phyloP scores from a whole-genome alignment of 2,329 filamentous ascomycete species.

The Didymellaceae sp. region DNA sequence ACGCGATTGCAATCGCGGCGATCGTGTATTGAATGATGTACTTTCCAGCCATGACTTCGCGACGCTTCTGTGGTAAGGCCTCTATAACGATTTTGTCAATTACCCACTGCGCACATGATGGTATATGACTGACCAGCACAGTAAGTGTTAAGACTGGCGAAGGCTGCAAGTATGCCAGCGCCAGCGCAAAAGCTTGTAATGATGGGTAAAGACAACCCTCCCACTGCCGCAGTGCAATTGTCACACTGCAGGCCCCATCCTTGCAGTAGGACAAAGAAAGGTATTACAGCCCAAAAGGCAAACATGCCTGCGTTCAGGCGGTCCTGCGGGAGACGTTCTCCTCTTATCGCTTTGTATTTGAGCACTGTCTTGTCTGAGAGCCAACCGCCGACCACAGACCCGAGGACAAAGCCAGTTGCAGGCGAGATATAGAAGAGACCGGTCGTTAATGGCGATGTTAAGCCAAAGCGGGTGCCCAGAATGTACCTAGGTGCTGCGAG shows the following conservation, averaged over 20 bases:
- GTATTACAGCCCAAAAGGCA: slow-evolving; percentile 42
- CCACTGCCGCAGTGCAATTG: slow-evolving; percentile 26
- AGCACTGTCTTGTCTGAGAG: slow-evolving; percentile 28
- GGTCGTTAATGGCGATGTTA: slow-evolving; percentile 23
- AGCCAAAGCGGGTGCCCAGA: slow-evolving; percentile 20
- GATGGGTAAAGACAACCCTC: slow-evolving; percentile 45
- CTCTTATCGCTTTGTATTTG: slow-evolving; percentile 19
- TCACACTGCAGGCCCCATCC: slow-evolving; percentile 48
- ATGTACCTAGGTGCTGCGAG: slow-evolving; percentile 27
- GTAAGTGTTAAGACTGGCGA: slow-evolving; percentile 52
- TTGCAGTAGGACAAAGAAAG: slow-evolving; percentile 42
- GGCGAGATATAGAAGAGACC: slow-evolving; percentile 32
- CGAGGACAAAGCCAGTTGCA: slow-evolving; percentile 26
- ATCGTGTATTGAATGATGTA: slow-evolving; percentile 44
- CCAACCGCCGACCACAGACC: slow-evolving; percentile 27
- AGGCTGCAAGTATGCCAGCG: slow-evolving; percentile 48
- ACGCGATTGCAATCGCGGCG: slow-evolving; percentile 30
- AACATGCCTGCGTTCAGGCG: slow-evolving; percentile 28
- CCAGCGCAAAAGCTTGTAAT: slow-evolving; percentile 45
- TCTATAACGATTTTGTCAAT: slow-evolving; percentile 21
- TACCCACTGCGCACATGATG: not conserved
- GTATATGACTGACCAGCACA: slow-evolving; percentile 42
- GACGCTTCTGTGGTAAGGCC: slow-evolving; percentile 29
- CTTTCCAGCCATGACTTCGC: slow-evolving; percentile 40
- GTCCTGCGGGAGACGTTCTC: slow-evolving; percentile 30